Base-by-base conservation (phyloP, 2,329 filamentous ascomycete genomes). In the Bimuria novae-zelandiae region DNA sequence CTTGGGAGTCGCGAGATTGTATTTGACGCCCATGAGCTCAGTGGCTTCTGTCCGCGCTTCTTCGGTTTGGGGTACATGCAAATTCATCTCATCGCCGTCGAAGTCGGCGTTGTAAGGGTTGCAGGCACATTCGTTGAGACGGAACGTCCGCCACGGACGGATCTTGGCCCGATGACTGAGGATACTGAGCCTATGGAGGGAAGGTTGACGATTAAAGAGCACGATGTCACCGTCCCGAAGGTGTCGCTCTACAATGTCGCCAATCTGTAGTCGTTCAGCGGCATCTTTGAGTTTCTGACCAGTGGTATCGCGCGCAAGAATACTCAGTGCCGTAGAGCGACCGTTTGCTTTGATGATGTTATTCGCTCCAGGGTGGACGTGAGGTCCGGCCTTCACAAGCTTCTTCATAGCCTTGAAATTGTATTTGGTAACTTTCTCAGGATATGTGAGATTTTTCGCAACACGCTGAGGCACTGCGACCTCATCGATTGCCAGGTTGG, bases 21-120 rank as follows among this genome's bases (percentile, higher is more conserved):
- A 87, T 76, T 97, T 96, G 51, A 99, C 92, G 36, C 94, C 94
- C 94, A 99, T 99, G 42, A 99, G 79, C 62, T 93, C 92, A 66
- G 95, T 95, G 0, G 94, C 94, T 75, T 99, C 94, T 2, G 93
- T 90, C 52, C 94, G 85, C 10, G 94, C 93, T 75, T 99, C 94
- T 77, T 99, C 94, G 0, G 94, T 97, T 71, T 99, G 94, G 2
- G 94, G 94, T 14, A 99, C 92, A 75, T 99, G 94, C 42, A 99
- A 77, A 65, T 99, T 99, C 94, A 99, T 99, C 75, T 99, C 94
- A 65, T 99, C 94, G 55, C 94, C 94, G 67, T 99, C 94, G 63
- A 99, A 99, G 83, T 99, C 94, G 51, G 94, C 94, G 65, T 99
- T 99, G 80, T 99, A 99, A 3, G 94, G 94, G 56, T 89, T 92